Base-by-base conservation (phyloP, 106 monocot genomes). In the Dendrobium nobile region DNA sequence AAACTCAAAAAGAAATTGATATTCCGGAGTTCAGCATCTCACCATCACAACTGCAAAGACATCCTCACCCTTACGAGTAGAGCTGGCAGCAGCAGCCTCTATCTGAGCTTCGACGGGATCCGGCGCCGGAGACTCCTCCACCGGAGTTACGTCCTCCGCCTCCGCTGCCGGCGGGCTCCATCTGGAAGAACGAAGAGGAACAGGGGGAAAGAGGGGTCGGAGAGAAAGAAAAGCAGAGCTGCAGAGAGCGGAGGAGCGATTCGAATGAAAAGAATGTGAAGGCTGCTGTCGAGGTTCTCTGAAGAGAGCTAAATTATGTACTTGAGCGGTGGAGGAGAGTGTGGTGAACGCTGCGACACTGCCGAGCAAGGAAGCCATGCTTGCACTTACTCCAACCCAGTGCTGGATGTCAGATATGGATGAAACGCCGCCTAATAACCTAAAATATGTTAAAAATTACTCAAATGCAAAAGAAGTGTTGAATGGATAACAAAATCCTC, bases 31-130 rank as follows among this genome's bases (percentile, higher is more conserved):
- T 19, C 41, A 61, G 48, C 15, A 77, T 7, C 86, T 77, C 65
- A 92, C 95, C 95, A 95, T 90, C 11, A 95, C 90, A 54, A 95
- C 95, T 11, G 95, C 95, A 73, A 90, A 95, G 59, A 95, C 88
- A 31, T 95, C 90, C 48, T 90, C 90, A 4, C 87, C 88, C 82
- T 92, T 95, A n/a, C 84, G 82, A 10, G 67, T 15, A 56, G 83
- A 87, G 2, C 42, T 72, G 72, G 88, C 88, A 9, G 74, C 80
- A 26, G 78, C 82, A 9, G 85, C 91, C 19, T 87, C 91, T 27
- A 94, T 83, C 85, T 91, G 91, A 2, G 79, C 77, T 80, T 94
- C 91, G 9, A 91, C 91, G 41, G 94, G 86, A 75, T 89, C 89
- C 47, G 89, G 91, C 27, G 83, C 77, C 17, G 72, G n/a, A 15